A percentile compares a stretch with the other conserved stretches of the same genome.
Conservation (phyloP, 768 basidiomycete species). For the Tulasnella sp. region DNA sequence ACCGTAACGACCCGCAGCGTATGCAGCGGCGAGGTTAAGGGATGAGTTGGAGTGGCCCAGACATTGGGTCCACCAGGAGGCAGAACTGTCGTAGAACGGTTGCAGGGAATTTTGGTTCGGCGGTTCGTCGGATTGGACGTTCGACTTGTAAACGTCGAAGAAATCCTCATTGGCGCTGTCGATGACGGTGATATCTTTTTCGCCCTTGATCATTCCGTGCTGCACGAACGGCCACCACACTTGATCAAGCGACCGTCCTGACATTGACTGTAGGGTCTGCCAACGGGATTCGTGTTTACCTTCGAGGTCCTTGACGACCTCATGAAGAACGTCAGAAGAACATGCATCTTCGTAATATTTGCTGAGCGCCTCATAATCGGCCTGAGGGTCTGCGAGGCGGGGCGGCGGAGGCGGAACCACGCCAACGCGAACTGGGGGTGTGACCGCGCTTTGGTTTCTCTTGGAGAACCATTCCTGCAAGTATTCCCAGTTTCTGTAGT, state of each 20-base stretch:
- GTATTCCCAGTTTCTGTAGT: constrained; percentile 82
- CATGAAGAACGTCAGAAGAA: constrained; percentile 24
- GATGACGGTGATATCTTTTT: constrained; percentile 73
- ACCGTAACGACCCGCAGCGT: constrained; percentile 85
- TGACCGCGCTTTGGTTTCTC: constrained; percentile 27
- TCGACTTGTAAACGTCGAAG: constrained; percentile 41
- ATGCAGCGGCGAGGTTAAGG: constrained; percentile 74
- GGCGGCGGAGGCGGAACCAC: constrained; percentile 49
- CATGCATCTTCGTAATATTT: constrained; percentile 46
- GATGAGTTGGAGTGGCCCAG: constrained; percentile 70
- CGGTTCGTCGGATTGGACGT: neutral
- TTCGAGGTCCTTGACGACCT: constrained; percentile 48
- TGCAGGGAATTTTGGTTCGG: constrained; percentile 34
- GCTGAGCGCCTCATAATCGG: constrained; percentile 45
- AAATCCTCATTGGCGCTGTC: constrained; percentile 82
- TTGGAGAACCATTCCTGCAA: constrained; percentile 67
- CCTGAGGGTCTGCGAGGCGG: constrained; percentile 30
- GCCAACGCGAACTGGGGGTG: constrained; percentile 34
- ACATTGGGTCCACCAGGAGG: constrained; percentile 97
- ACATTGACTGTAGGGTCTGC: constrained; percentile 64
- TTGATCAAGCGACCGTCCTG: constrained; percentile 56
- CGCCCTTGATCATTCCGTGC: constrained; percentile 55
- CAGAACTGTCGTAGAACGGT: constrained; percentile 77
- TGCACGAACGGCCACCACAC: constrained; percentile 99
- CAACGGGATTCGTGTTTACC: constrained; percentile 50